Percentiles rank a stretch among this genome's conserved stretches.
Evolutionary conservation across 169 alveolate genomes (phyloP).

Genomic region (Babesia microti): DNA sequence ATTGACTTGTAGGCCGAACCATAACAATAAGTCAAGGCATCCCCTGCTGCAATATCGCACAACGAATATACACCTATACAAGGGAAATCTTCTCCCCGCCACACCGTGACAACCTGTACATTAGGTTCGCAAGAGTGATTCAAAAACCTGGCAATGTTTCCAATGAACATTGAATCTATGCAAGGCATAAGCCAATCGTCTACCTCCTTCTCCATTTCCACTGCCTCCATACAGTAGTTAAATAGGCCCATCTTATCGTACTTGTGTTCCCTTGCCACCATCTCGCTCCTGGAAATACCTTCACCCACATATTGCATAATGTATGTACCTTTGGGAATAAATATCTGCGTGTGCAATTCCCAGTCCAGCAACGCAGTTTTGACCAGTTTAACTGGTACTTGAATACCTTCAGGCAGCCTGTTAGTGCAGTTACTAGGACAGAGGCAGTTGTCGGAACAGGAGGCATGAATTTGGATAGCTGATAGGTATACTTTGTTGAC

Average conservation of each 20-base stretch:
- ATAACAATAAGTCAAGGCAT: conserved; percentile 60
- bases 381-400: conserved; percentile 53
- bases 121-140: conserved; percentile 80
- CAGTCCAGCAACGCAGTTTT: conserved; percentile 54
- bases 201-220: conserved; percentile 53
- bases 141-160: conserved; percentile 74
- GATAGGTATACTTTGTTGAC: conserved; percentile 44
- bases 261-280: conserved; percentile 67
- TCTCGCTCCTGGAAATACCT: conserved; percentile 58
- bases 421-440: conserved; percentile 56
- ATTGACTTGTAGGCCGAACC: conserved; percentile 52
- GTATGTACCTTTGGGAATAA: conserved; percentile 58
- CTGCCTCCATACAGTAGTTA: conserved; percentile 64
- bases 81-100: conserved; percentile 65
- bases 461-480: conserved; percentile 48
- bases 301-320: conserved; percentile 79
- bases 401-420: conserved; percentile 55
- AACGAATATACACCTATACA: conserved; percentile 56
- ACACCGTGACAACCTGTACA: conserved; percentile 59
- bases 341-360: conserved; percentile 49
- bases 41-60: conserved; percentile 57
- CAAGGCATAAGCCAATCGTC: conserved; percentile 71
- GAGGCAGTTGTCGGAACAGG: conserved; percentile 62
- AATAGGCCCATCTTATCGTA: conserved; percentile 54
- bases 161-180: conserved; percentile 67